A percentile compares a stretch with the other conserved stretches of the same genome.
Evolutionary conservation across 164 flowering plant species (phyloP).

Genomic region (Litsea cubeba): DNA sequence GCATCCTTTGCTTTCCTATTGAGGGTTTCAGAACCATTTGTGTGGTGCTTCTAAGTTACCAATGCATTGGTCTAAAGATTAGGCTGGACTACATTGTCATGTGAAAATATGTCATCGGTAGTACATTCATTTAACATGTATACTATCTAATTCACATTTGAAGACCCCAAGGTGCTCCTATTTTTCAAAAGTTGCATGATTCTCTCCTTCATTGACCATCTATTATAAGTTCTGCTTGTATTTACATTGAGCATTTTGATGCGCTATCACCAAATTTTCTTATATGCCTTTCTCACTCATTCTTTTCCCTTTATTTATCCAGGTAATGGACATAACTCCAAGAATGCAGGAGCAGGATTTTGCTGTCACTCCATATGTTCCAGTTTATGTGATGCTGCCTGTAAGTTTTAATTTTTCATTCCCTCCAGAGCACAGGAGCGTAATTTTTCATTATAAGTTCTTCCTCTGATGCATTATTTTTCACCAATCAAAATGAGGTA

Average conservation of each 20-base stretch:
- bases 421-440: too few relatives aligned
- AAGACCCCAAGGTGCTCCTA: background rate
- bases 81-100: background rate
- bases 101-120: too few relatives aligned
- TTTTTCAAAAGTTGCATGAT: background rate
- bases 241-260: too few relatives aligned
- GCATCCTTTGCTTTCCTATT: too few relatives aligned
- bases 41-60: background rate
- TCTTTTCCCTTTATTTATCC: background rate
- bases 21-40: too few relatives aligned
- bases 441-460: too few relatives aligned
- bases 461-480: too few relatives aligned
- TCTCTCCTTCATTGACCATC: background rate
- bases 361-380: slow-evolving; percentile 15
- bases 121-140: too few relatives aligned
- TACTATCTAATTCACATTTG: background rate
- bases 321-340: background rate
- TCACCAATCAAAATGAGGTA: too few relatives aligned
- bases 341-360: slow-evolving; percentile 16
- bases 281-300: background rate
- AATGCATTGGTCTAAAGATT: background rate
- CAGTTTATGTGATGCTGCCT: slow-evolving; percentile 19
- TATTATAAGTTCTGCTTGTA: background rate
- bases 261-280: background rate
- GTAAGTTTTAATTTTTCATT: slow-evolving; percentile 5